phyloP scores from a whole-genome alignment of 2,329 filamentous ascomycete species.

The Colletotrichum ledebouriae region DNA sequence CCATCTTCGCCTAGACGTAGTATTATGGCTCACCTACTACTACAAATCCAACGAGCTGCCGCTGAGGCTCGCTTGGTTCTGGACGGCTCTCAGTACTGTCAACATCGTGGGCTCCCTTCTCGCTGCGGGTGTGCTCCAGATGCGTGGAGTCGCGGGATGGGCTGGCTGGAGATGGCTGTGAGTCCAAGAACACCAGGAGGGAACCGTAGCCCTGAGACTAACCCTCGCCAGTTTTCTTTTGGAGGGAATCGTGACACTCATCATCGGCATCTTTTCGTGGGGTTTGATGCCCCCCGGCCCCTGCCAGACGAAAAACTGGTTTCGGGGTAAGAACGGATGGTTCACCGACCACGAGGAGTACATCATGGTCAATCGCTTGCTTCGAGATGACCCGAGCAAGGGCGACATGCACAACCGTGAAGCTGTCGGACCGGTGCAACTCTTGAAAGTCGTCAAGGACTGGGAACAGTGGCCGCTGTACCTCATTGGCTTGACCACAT shows the following conservation, averaged over 20 bases:
- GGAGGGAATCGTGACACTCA: constrained; percentile 60
- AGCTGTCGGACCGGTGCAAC: constrained; percentile 57
- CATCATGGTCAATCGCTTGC: constrained; percentile 72
- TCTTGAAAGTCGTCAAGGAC: constrained; percentile 68
- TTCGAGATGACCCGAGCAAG: constrained; percentile 72
- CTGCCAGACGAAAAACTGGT: constrained; percentile 67
- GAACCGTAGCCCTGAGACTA: neutral
- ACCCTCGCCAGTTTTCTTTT: constrained; percentile 58
- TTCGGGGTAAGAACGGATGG: constrained; percentile 71
- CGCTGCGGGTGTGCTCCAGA: constrained; percentile 55
- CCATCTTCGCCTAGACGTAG: constrained; percentile 44
- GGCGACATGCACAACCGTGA: constrained; percentile 71
- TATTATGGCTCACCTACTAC: constrained; percentile 51
- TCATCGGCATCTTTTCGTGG: constrained; percentile 59
- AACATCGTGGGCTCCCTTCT: constrained; percentile 58
- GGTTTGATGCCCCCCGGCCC: constrained; percentile 61
- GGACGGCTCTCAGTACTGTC: constrained; percentile 47
- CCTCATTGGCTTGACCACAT: constrained; percentile 63
- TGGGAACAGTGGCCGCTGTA: constrained; percentile 73
- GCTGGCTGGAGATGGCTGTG: constrained; percentile 59
- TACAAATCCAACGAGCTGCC: constrained; percentile 51
- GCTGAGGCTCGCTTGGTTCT: constrained; percentile 49
- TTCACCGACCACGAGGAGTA: constrained; percentile 72
- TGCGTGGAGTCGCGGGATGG: constrained; percentile 54
- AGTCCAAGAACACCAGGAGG: constrained; percentile 8